Conservation (phyloP, 73 alveolate genomes). For the Blepharisma japonicum region DNA sequence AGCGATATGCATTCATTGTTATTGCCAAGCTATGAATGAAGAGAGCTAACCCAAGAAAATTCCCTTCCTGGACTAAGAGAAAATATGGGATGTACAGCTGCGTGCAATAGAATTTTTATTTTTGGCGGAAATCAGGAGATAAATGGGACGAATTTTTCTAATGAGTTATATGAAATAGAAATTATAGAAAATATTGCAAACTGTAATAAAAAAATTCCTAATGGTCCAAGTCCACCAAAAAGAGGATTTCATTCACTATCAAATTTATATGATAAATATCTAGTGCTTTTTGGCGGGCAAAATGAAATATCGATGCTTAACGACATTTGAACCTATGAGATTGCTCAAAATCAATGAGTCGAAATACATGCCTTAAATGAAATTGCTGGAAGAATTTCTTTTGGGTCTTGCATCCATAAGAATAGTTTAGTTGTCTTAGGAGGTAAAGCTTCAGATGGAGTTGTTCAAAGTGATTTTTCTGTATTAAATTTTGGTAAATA, state of each 20-base stretch:
- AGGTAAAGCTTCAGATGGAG: not conserved
- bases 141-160: not conserved
- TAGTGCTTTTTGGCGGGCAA: conserved; percentile 19
- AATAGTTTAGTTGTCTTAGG: conserved; percentile 13
- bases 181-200: not conserved
- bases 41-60: conserved; percentile 5
- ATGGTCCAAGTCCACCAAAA: conserved; percentile 13
- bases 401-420: not conserved
- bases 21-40: not conserved
- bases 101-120: not conserved
- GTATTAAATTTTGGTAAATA: conserved; percentile 12
- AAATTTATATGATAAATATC: not conserved
- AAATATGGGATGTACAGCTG: conserved; percentile 4
- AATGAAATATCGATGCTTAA: not conserved
- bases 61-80: conserved; percentile 6
- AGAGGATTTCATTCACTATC: conserved; percentile 3
- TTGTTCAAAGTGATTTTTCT: not conserved
- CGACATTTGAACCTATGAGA: not conserved
- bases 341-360: not conserved
- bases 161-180: conserved; percentile 1
- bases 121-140: conserved; percentile 16
- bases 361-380: not conserved
- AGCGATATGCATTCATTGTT: not conserved
- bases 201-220: not conserved
- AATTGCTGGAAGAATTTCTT: not conserved